A percentile compares a stretch with the other conserved stretches of the same genome.
phyloP scores from a whole-genome alignment of 2,329 filamentous ascomycete genomes.

The Colletotrichum viniferum region DNA sequence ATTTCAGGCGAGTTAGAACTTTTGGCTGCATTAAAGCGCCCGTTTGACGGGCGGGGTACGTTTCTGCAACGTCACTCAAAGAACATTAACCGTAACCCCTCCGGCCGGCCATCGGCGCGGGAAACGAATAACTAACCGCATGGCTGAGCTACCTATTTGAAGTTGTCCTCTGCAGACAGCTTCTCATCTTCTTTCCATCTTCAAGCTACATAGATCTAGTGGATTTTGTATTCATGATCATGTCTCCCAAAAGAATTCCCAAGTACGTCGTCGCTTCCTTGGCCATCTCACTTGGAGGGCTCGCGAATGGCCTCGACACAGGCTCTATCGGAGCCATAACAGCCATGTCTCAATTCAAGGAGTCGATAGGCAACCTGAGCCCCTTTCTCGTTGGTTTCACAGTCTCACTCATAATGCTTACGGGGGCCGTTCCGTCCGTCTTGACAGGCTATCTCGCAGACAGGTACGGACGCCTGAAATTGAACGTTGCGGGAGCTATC shows the following conservation, averaged over 20 bases:
- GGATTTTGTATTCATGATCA: neutral
- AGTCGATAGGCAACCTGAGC: constrained; percentile 49
- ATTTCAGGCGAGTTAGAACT: neutral
- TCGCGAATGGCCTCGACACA: constrained; percentile 36
- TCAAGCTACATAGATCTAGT: rapidly evolving
- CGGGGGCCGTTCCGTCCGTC: constrained; percentile 61
- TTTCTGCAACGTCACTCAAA: neutral
- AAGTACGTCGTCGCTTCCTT: neutral
- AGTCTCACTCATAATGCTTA: constrained; percentile 63
- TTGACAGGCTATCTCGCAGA: constrained; percentile 60
- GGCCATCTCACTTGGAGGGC: neutral
- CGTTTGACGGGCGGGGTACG: neutral
- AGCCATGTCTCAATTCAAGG: constrained; percentile 35
- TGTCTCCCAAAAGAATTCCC: neutral
- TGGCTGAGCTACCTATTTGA: neutral
- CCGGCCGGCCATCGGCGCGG: neutral
- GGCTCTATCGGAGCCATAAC: constrained; percentile 38
- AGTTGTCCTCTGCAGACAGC: neutral
- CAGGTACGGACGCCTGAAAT: constrained; percentile 51
- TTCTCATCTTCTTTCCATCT: rapidly evolving
- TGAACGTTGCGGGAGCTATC: constrained; percentile 50
- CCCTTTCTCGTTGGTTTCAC: constrained; percentile 61
- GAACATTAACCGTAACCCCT: neutral
- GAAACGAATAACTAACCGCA: neutral
- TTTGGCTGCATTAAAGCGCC: neutral